Evolutionary conservation across 495 filamentous ascomycete species (phyloP).

Genomic region (Clavariopsis aquatica): DNA sequence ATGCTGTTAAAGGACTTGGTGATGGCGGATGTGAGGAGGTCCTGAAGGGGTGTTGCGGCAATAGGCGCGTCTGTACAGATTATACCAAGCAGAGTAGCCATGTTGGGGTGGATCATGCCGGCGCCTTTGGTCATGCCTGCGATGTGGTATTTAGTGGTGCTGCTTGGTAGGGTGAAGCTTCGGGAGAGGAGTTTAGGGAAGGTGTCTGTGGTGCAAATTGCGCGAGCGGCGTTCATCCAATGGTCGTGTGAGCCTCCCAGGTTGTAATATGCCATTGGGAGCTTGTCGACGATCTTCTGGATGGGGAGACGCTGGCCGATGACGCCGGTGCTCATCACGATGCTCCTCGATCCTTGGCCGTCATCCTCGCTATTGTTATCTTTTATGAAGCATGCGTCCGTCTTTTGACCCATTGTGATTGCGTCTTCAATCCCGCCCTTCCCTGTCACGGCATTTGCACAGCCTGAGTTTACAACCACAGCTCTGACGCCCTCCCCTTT

Average conservation of each 20-base stretch:
- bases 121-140: constrained; percentile 98
- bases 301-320: constrained; percentile 95
- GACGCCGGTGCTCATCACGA: constrained; percentile 98
- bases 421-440: constrained; percentile 91
- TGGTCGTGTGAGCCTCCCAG: constrained; percentile 75
- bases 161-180: constrained; percentile 82
- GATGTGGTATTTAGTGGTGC: constrained; percentile 74
- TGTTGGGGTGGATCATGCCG: constrained; percentile 99
- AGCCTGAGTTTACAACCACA: constrained; percentile 92
- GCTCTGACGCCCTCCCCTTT: constrained; percentile 71
- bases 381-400: constrained; percentile 63
- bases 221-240: constrained; percentile 83
- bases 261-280: constrained; percentile 70
- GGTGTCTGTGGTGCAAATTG: constrained; percentile 98
- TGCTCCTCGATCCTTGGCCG: constrained; percentile 64
- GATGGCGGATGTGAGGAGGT: constrained; percentile 71
- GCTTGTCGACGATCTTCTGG: constrained; percentile 78
- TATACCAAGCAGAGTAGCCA: constrained; percentile 94
- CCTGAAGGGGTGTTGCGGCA: constrained; percentile 63
- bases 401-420: constrained; percentile 71
- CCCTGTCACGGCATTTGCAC: constrained; percentile 96
- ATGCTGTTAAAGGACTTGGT: constrained; percentile 94
- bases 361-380: constrained; percentile 48
- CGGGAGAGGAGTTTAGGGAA: constrained; percentile 94
- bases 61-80: constrained; percentile 92